These are phyloP conservation scores for Gentiana dahurica DNA, from an alignment of 257 asterid species.

Conservation along the genomic window DNA sequence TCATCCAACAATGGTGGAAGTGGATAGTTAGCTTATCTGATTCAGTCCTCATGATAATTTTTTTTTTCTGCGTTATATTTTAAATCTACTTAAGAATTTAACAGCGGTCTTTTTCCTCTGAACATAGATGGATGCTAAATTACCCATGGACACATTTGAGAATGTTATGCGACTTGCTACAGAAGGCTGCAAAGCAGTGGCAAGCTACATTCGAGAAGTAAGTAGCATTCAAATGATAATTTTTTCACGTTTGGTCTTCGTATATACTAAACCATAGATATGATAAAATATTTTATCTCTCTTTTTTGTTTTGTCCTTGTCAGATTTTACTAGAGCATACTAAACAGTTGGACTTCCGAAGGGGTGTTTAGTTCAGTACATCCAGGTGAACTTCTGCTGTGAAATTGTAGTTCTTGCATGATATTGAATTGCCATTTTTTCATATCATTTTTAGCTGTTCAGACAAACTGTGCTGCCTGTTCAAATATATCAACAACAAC, in stretches of 20 bases:
- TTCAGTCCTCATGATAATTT: too few relatives aligned
- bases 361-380: slow-evolving; percentile 33
- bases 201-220: slow-evolving; percentile 70
- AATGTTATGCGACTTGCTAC: slow-evolving; percentile 82
- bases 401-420: background rate
- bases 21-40: too few relatives aligned
- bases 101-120: too few relatives aligned
- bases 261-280: slow-evolving; percentile 1
- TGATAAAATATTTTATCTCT: background rate
- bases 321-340: slow-evolving; percentile 73
- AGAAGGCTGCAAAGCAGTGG: slow-evolving; percentile 94
- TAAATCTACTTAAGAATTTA: too few relatives aligned
- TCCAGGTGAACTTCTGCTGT: slow-evolving; percentile 3
- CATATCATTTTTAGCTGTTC: too few relatives aligned
- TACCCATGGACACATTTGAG: slow-evolving; percentile 76
- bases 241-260: background rate
- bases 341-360: slow-evolving; percentile 54
- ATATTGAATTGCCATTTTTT: too few relatives aligned
- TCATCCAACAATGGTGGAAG: too few relatives aligned
- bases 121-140: slow-evolving; percentile 78
- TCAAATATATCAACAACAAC: too few relatives aligned
- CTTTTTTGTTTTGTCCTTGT: slow-evolving; percentile 8
- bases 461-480: too few relatives aligned
- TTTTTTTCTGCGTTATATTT: too few relatives aligned
- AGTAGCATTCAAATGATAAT: slow-evolving; percentile 8